Evolutionary conservation across 345 rosid species (phyloP).

Genomic region (Bretschneidera sinensis): DNA sequence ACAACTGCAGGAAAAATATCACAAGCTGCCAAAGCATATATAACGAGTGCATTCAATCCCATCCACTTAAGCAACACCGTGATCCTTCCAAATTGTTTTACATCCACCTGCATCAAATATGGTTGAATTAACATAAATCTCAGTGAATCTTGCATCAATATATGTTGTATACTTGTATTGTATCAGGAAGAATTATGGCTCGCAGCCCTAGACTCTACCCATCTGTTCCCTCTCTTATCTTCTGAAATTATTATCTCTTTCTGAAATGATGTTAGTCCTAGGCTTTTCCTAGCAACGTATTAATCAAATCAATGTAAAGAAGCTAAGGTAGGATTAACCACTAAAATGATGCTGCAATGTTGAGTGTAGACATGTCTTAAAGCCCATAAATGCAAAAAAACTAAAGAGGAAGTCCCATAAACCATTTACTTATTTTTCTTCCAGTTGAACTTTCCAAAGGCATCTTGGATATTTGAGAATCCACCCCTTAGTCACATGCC

Average conservation of each 20-base stretch:
- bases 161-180: too few species aligned
- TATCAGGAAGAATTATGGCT: too few species aligned
- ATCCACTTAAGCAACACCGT: conserved; percentile 42
- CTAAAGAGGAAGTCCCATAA: background rate
- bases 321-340: background rate
- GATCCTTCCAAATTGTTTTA: conserved; percentile 34
- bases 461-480: conserved; percentile 4
- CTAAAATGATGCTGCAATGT: background rate
- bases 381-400: background rate
- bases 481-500: background rate
- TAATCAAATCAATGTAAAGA: background rate
- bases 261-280: background rate
- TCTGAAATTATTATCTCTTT: background rate
- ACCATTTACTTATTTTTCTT: background rate
- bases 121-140: background rate
- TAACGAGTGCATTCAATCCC: conserved; percentile 59
- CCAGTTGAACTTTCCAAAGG: background rate
- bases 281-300: background rate
- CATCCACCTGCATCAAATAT: conserved; percentile 45
- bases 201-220: too few species aligned
- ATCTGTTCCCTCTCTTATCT: background rate
- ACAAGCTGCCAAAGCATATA: conserved; percentile 49
- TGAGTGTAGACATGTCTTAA: background rate
- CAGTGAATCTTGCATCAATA: too few species aligned
- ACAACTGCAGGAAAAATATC: conserved; percentile 45